Evolutionary conservation across 768 basidiomycete genomes (phyloP).

Genomic region (Suillus weaverae): DNA sequence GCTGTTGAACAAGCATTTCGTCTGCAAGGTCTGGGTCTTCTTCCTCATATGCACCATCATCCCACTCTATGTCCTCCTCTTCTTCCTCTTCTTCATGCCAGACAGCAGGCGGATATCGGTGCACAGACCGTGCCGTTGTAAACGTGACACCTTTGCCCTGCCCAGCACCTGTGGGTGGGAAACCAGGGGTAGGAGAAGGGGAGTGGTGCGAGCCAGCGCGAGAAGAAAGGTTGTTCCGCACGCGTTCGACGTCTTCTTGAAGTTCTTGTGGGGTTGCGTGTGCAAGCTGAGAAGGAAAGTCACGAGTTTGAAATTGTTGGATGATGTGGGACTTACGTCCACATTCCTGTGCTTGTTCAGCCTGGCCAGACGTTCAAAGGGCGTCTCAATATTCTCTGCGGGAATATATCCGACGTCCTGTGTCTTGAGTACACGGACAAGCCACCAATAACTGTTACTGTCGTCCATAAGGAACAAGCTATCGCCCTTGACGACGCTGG

Average conservation of each 20-base stretch:
- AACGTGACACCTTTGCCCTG: slow-evolving; percentile 64
- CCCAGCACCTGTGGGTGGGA: slow-evolving; percentile 27
- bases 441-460: slow-evolving; percentile 99
- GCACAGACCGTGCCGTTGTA: slow-evolving; percentile 62
- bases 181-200: slow-evolving; percentile 45
- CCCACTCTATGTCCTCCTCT: slow-evolving; percentile 52
- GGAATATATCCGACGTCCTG: slow-evolving; percentile 99
- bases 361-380: slow-evolving; percentile 91
- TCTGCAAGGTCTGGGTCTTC: slow-evolving; percentile 65
- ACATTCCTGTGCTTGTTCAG: slow-evolving; percentile 97
- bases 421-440: slow-evolving; percentile 96
- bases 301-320: neutral
- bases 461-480: slow-evolving; percentile 96
- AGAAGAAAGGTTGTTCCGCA: slow-evolving; percentile 51
- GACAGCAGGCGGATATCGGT: slow-evolving; percentile 79
- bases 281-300: slow-evolving; percentile 24
- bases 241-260: slow-evolving; percentile 55
- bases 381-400: slow-evolving; percentile 98
- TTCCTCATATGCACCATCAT: slow-evolving; percentile 69
- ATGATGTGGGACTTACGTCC: slow-evolving; percentile 60
- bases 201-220: slow-evolving; percentile 50
- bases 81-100: slow-evolving; percentile 78
- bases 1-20: slow-evolving; percentile 47
- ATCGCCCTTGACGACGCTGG: slow-evolving; percentile 98
- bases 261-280: slow-evolving; percentile 50